Base-by-base conservation (phyloP, 106 monocot genomes). In the Acorus calamus region DNA sequence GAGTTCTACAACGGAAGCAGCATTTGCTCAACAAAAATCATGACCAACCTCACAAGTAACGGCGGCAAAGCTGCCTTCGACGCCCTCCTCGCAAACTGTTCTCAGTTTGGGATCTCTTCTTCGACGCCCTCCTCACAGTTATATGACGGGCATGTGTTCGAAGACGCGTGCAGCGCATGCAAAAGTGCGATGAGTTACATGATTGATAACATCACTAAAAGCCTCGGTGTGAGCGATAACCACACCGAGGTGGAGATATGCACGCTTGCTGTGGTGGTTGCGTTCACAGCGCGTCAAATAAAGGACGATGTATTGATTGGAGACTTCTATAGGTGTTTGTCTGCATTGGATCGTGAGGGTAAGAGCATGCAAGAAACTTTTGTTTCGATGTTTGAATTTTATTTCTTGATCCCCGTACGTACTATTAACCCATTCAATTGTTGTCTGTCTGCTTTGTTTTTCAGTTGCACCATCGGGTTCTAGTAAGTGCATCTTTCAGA, bases 251-350 rank as follows among this genome's bases (percentile, higher is more conserved):
- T 44, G 62, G 48, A 14, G 49, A 62, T 56, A 12, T 77, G 71
- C 50, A 71, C 61, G 61, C 55, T 71, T 28, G 77, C 66, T 2
- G 49, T 45, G 53, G 49, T 77, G 44, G 51, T 51, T 56, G 59
- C 77, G 3, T 49, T 71, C 44, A 71, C 66, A 66, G 61, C 71
- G 13, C 61, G 2, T 49, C 43, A 28, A 10, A 71, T 61, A 13
- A 2, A 4, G n/a, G 62, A 77, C 57, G 50, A n/a, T 3, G 51
- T 61, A 46, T 77, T 60, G 71, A 50, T 71, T 42, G 45, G 46
- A 1, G 54, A 56, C 44, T 67, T 71, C 57, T 72, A 55, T 51
- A 55, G 61, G 28, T 77, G 71, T 55, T 77, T 77, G 50, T 56
- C 66, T 3, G 71, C 71, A n/a, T 61, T 71, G 71, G 66, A 77